Conservation (phyloP, 371 early-diverging fungal species). For the Gilbertella persicaria region DNA sequence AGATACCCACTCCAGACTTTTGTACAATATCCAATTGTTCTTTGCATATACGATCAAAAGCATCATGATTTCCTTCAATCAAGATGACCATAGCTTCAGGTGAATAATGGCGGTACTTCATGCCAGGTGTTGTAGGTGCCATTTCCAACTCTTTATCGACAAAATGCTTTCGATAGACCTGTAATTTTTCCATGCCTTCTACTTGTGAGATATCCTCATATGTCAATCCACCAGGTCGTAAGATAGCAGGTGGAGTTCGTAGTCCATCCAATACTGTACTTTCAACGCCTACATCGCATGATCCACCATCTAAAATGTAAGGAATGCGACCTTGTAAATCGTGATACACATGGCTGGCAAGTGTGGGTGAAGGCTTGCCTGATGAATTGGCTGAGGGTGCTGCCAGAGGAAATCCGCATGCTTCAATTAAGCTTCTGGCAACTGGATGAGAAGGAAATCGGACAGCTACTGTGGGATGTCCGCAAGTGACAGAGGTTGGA, state of each 20-base stretch:
- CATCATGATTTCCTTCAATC: constrained; percentile 48
- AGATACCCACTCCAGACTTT: constrained; percentile 19
- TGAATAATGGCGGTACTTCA: constrained; percentile 99
- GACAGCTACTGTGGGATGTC: constrained; percentile 90
- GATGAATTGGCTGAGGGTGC: constrained; percentile 99
- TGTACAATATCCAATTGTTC: constrained; percentile 20
- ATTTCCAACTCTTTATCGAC: constrained; percentile 68
- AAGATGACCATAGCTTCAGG: constrained; percentile 89
- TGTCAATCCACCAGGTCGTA: constrained; percentile 99
- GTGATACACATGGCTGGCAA: constrained; percentile 87
- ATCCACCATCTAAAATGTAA: constrained; percentile 92
- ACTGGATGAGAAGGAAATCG: constrained; percentile 95
- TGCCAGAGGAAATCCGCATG: constrained; percentile 92
- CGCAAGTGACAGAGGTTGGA: constrained; percentile 83
- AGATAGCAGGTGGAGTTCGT: constrained; percentile 73
- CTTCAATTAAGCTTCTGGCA: constrained; percentile 87
- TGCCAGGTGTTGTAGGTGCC: constrained; percentile 96
- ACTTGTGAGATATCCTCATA: constrained; percentile 69
- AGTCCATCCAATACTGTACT: constrained; percentile 94
- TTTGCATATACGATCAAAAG: constrained; percentile 28
- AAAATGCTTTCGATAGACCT: constrained; percentile 83
- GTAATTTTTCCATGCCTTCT: constrained; percentile 58
- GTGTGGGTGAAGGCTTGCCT: constrained; percentile 96
- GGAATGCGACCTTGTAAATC: constrained; percentile 89
- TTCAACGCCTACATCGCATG: constrained; percentile 94